Evolutionary conservation across 345 rosid genomes (phyloP).

Genomic region (Salix caprea): DNA sequence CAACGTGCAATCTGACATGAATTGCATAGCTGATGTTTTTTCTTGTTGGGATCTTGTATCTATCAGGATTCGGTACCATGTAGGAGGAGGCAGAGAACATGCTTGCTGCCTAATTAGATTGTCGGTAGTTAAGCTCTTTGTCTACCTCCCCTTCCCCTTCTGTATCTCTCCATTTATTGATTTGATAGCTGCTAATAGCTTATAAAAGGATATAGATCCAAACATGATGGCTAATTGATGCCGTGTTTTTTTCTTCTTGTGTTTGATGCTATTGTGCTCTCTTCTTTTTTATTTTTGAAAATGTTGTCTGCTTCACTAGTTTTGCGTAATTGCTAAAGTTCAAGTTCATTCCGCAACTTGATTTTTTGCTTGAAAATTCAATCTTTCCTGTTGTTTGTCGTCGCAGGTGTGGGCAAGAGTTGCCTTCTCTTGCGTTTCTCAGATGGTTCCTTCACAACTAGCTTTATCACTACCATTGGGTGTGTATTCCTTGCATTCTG

Average conservation of each 20-base stretch:
- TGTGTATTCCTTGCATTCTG: conserved; percentile 15
- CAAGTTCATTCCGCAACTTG: not conserved
- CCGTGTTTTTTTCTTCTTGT: not conserved
- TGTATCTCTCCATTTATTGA: not conserved
- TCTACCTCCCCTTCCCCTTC: not conserved
- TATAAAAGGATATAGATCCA: not conserved
- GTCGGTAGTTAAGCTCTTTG: not conserved
- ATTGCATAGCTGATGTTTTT: not conserved
- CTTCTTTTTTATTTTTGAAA: too few relatives aligned
- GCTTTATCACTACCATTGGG: conserved; percentile 98
- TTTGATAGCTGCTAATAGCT: not conserved
- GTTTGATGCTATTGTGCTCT: not conserved
- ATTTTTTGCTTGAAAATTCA: not conserved
- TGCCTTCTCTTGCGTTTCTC: conserved; percentile 91
- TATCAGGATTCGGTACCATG: not conserved
- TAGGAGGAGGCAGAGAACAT: not conserved
- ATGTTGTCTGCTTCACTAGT: not conserved
- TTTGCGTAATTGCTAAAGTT: not conserved
- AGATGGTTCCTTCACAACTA: conserved; percentile 93
- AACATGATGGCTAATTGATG: not conserved
- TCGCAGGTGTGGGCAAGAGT: conserved; percentile 54
- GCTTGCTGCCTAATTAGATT: not conserved
- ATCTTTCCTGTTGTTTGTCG: not conserved
- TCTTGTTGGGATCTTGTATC: not conserved
- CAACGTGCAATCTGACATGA: not conserved